Conservation (phyloP, 208 protist species). For the Phytomonas francai region DNA sequence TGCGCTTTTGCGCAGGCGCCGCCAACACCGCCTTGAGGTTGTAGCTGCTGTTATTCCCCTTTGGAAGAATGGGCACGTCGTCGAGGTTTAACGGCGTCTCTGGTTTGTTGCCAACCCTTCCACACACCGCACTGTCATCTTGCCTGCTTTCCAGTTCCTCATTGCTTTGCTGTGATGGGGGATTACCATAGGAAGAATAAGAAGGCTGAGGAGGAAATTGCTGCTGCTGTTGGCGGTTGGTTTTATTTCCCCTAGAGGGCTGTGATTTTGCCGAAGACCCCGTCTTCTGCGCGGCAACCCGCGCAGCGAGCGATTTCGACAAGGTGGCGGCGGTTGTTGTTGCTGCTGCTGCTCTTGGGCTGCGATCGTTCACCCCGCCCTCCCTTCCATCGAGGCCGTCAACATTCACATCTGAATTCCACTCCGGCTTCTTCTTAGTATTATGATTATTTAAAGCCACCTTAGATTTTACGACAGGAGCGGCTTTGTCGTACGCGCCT, state of each 20-base stretch:
- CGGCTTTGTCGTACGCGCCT: neutral
- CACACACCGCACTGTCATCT: neutral
- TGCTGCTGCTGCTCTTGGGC: neutral
- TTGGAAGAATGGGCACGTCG: constrained; percentile 31
- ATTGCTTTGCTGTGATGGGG: constrained; percentile 2
- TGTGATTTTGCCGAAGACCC: neutral
- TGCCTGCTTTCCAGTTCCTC: constrained; percentile 7
- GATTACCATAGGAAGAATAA: neutral
- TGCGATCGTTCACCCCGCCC: neutral
- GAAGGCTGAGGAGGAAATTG: neutral
- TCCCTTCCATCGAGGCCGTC: neutral
- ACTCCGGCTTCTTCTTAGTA: constrained; percentile 26
- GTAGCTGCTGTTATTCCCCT: neutral
- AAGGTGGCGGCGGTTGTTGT: neutral
- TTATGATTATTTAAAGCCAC: neutral
- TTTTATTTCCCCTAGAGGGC: neutral
- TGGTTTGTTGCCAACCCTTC: neutral
- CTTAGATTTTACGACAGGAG: neutral
- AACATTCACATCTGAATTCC: constrained; percentile 37
- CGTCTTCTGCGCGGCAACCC: neutral
- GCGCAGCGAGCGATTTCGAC: neutral
- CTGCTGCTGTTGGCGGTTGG: neutral
- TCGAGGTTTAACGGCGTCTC: constrained; percentile 23
- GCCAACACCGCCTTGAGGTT: constrained; percentile 11
- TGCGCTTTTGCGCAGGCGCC: constrained; percentile 34